Conservation (phyloP, 2,329 filamentous ascomycete species). For the Pseudogymnoascus verrucosus region DNA sequence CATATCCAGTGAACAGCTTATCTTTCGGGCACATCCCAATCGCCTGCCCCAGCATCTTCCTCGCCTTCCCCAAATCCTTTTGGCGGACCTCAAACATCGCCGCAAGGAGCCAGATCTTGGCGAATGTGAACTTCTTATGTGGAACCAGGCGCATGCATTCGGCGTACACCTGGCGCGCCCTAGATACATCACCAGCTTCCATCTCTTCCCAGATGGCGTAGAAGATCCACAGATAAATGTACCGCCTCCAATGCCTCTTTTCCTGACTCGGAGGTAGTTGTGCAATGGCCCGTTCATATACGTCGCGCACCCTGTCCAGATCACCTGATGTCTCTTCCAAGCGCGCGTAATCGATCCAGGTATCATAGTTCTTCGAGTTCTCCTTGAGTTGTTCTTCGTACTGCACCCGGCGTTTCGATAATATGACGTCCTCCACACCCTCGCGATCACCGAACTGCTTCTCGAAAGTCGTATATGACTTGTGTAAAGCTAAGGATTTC, state of each 20-base stretch:
- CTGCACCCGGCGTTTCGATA: conserved; percentile 86
- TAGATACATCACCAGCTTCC: conserved; percentile 67
- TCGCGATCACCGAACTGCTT: conserved; percentile 94
- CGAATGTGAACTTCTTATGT: conserved; percentile 95
- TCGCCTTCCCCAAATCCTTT: conserved; percentile 66
- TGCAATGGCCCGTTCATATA: conserved; percentile 92
- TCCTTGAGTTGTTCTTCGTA: conserved; percentile 94
- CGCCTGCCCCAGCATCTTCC: conserved; percentile 82
- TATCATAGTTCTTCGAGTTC: conserved; percentile 93
- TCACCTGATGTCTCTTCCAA: conserved; percentile 83
- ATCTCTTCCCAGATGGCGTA: conserved; percentile 95
- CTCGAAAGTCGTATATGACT: conserved; percentile 93
- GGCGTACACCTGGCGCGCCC: conserved; percentile 83
- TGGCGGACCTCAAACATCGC: conserved; percentile 91
- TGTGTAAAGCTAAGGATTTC: conserved; percentile 76
- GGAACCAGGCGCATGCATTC: conserved; percentile 82
- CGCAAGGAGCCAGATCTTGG: conserved; percentile 91
- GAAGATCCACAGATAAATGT: conserved; percentile 97
- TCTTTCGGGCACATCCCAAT: conserved; percentile 96
- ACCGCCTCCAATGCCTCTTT: conserved; percentile 93
- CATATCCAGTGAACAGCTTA: conserved; percentile 87
- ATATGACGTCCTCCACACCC: conserved; percentile 88
- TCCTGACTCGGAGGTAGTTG: conserved; percentile 92
- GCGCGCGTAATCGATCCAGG: conserved; percentile 91
- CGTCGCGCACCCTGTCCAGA: conserved; percentile 74